Evolutionary conservation across 257 asterid genomes (phyloP).

Genomic region (Hygrophila difformis): DNA sequence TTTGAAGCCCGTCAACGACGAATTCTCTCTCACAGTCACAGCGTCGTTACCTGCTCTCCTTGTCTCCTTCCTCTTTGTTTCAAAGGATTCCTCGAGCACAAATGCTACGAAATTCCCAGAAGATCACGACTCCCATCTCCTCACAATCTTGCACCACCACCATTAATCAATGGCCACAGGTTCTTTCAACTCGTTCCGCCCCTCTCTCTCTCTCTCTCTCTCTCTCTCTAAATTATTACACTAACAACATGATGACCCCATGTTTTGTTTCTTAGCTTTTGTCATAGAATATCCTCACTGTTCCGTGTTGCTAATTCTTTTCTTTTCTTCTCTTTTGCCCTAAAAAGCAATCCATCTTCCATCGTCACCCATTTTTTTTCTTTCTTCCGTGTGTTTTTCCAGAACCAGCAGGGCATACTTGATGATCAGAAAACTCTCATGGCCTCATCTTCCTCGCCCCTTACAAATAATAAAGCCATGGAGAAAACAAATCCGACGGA

Average conservation of each 20-base stretch:
- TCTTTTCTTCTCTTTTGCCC: no score
- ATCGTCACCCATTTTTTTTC: not conserved
- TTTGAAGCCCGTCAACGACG: conserved; percentile 33
- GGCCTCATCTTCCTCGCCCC: conserved; percentile 28
- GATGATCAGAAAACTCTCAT: conserved; percentile 33
- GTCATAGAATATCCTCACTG: conserved; percentile 58
- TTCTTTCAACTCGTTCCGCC: no score
- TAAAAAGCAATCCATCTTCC: conserved; percentile 22
- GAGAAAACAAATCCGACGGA: conserved; percentile 23
- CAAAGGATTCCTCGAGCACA: conserved; percentile 33
- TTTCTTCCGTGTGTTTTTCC: conserved; percentile 22
- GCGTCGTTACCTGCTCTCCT: conserved; percentile 48
- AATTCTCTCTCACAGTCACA: conserved; percentile 19
- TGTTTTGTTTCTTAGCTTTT: conserved; percentile 74
- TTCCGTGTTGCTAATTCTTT: conserved; percentile 29
- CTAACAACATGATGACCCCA: conserved; percentile 33
- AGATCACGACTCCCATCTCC: conserved; percentile 36
- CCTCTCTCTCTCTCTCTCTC: conserved; percentile 30
- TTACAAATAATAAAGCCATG: conserved; percentile 15
- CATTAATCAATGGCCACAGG: conserved; percentile 66
- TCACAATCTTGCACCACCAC: conserved; percentile 30
- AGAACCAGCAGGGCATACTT: conserved; percentile 26
- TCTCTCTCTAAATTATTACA: conserved; percentile 38
- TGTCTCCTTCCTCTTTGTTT: conserved; percentile 52
- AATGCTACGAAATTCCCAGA: conserved; percentile 42